These are phyloP conservation scores for Cephaloascus albidus DNA, from an alignment of 805 yeast species.

Conservation along the genomic window DNA sequence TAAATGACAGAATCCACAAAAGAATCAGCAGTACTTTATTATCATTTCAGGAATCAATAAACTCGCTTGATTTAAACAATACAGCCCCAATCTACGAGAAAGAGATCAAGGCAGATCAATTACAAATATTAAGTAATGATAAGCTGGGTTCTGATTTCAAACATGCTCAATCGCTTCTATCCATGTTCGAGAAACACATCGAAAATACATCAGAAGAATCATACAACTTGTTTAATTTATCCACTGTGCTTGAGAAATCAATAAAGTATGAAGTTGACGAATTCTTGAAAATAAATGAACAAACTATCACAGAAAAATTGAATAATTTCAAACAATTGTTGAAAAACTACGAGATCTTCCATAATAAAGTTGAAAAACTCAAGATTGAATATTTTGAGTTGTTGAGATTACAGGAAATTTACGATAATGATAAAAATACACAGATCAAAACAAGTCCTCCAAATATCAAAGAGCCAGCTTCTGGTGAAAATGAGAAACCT, in stretches of 20 bases:
- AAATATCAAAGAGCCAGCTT: constrained; percentile 1
- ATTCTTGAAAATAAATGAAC: constrained; percentile 26
- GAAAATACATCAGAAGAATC: constrained; percentile 15
- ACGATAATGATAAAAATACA: constrained; percentile 5
- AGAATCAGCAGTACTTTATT: neutral
- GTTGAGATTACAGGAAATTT: constrained; percentile 21
- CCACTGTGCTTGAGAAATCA: constrained; percentile 22
- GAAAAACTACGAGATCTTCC: constrained; percentile 14
- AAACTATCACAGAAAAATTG: constrained; percentile 15
- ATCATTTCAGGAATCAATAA: neutral
- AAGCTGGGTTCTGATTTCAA: neutral
- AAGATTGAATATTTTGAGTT: constrained; percentile 20
- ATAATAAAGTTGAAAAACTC: constrained; percentile 16
- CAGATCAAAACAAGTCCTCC: neutral
- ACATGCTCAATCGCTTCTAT: neutral
- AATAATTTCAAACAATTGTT: constrained; percentile 13
- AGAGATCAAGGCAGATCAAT: neutral
- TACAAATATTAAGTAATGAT: too few relatives aligned
- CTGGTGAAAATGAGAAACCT: constrained; percentile 1
- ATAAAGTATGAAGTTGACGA: constrained; percentile 22
- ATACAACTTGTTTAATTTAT: constrained; percentile 12
- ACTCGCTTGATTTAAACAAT: neutral
- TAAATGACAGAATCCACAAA: neutral
- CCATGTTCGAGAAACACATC: constrained; percentile 8
- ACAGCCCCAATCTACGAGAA: neutral